phyloP scores from a whole-genome alignment of 225 moss, liverwort and hornwort species.

The Polytrichum formosum region DNA sequence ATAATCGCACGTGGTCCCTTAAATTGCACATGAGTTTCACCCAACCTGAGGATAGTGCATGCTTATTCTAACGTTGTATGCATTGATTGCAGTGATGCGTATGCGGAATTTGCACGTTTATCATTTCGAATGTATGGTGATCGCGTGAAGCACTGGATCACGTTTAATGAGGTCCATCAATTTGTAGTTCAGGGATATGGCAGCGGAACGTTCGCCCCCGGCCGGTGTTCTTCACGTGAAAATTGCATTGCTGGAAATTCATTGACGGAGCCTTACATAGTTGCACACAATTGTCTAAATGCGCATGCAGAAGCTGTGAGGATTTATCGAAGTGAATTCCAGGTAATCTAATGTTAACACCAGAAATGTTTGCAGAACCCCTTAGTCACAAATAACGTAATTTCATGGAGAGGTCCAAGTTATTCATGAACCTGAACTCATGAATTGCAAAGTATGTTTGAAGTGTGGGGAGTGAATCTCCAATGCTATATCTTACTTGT shows the following conservation, averaged over 20 bases:
- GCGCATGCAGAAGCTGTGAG: slow-evolving; percentile 46
- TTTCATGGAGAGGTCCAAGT: too few relatives aligned
- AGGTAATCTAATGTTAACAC: slow-evolving; percentile 16
- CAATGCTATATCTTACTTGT: too few relatives aligned
- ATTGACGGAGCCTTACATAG: slow-evolving; percentile 51
- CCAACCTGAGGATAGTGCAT: too few relatives aligned
- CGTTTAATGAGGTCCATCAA: slow-evolving; percentile 39
- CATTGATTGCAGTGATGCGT: slow-evolving; percentile 26
- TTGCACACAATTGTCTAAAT: slow-evolving; percentile 35
- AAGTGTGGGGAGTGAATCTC: too few relatives aligned
- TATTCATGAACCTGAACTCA: too few relatives aligned
- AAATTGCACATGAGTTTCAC: not conserved
- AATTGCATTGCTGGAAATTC: slow-evolving; percentile 31
- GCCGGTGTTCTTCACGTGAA: slow-evolving; percentile 34
- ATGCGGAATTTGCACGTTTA: slow-evolving; percentile 25
- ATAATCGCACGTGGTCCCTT: not conserved
- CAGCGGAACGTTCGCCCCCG: slow-evolving; percentile 39
- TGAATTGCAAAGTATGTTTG: too few relatives aligned
- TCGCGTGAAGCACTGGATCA: slow-evolving; percentile 54
- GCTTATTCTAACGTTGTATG: not conserved
- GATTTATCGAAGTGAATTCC: slow-evolving; percentile 44
- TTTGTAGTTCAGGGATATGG: slow-evolving; percentile 40
- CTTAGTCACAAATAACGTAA: too few relatives aligned
- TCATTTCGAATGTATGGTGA: slow-evolving; percentile 47
- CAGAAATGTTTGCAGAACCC: too few relatives aligned